Conservation (phyloP, 2,329 filamentous ascomycete genomes). For the Cryphonectria radicalis region DNA sequence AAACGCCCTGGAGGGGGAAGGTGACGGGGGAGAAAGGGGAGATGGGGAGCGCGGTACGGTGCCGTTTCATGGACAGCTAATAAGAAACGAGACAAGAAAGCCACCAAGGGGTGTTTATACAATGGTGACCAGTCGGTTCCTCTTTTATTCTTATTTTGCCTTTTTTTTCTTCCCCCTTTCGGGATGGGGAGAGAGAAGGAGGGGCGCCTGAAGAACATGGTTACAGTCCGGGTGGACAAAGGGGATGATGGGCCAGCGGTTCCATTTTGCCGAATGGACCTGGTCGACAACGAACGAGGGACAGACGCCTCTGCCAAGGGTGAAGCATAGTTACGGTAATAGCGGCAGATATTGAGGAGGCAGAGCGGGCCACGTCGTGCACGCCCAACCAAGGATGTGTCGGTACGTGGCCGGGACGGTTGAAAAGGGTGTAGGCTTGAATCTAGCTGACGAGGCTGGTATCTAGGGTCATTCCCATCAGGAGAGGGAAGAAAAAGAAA, state of each 20-base stretch:
- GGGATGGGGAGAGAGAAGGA: not conserved
- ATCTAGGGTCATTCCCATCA: not conserved
- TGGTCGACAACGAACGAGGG: not conserved
- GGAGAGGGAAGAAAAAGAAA: not conserved
- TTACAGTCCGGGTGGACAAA: not conserved
- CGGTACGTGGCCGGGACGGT: not conserved
- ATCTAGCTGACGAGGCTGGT: not conserved
- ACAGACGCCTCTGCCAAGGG: not conserved
- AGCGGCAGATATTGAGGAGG: not conserved
- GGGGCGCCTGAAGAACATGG: not conserved
- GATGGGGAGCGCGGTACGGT: not conserved
- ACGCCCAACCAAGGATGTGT: not conserved
- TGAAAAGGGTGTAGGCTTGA: not conserved
- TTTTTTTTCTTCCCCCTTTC: too few relatives aligned
- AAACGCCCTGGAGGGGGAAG: not conserved
- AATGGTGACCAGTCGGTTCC: not conserved
- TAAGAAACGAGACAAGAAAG: not conserved
- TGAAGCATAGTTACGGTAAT: not conserved
- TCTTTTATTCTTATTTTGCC: not conserved
- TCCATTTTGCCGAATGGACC: not conserved
- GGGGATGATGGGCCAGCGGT: not conserved
- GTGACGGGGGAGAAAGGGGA: not conserved
- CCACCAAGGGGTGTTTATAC: not conserved
- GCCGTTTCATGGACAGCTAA: not conserved
- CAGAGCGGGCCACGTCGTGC: slow-evolving; percentile 1